phyloP scores from a whole-genome alignment of 805 yeast genomes.

The Vanderwaltozyma verrucispora region DNA sequence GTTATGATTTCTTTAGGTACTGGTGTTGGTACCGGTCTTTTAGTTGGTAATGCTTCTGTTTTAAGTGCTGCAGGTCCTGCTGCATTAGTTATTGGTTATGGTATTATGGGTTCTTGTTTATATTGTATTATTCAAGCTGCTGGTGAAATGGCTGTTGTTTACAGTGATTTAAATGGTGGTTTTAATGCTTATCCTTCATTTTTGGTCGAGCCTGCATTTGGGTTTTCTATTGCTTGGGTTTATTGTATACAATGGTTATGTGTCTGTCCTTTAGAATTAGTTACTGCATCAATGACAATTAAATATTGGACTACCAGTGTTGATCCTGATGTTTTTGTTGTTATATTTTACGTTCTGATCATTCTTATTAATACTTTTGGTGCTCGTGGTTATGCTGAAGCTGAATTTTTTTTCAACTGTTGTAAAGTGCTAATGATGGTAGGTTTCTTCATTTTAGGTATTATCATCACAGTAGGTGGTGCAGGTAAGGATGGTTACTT shows the following conservation, averaged over 20 bases:
- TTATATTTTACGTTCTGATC: conserved; percentile 44
- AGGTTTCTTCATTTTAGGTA: conserved; percentile 52
- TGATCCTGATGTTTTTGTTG: conserved; percentile 48
- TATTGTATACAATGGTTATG: conserved; percentile 58
- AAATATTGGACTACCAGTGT: conserved; percentile 41
- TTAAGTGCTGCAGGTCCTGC: conserved; percentile 57
- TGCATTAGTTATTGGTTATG: conserved; percentile 46
- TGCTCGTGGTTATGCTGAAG: conserved; percentile 54
- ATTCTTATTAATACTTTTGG: conserved; percentile 43
- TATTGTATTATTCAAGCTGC: conserved; percentile 50
- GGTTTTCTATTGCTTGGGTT: conserved; percentile 66
- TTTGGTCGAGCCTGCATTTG: conserved; percentile 56
- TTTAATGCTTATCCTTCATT: conserved; percentile 52
- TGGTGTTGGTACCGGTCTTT: conserved; percentile 65
- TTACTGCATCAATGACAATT: conserved; percentile 49
- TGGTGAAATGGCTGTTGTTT: conserved; percentile 62
- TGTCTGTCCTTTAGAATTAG: conserved; percentile 54
- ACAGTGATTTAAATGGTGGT: conserved; percentile 50
- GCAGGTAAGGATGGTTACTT: conserved; percentile 43
- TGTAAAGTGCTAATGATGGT: conserved; percentile 48
- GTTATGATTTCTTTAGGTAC: conserved; percentile 70
- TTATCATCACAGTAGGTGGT: conserved; percentile 46
- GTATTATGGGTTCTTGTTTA: conserved; percentile 50
- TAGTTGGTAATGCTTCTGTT: conserved; percentile 57
- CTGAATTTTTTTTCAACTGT: conserved; percentile 50